These are phyloP conservation scores for Tetrahymena malaccensis DNA, from an alignment of 73 alveolate genomes.

Conservation along the genomic window DNA sequence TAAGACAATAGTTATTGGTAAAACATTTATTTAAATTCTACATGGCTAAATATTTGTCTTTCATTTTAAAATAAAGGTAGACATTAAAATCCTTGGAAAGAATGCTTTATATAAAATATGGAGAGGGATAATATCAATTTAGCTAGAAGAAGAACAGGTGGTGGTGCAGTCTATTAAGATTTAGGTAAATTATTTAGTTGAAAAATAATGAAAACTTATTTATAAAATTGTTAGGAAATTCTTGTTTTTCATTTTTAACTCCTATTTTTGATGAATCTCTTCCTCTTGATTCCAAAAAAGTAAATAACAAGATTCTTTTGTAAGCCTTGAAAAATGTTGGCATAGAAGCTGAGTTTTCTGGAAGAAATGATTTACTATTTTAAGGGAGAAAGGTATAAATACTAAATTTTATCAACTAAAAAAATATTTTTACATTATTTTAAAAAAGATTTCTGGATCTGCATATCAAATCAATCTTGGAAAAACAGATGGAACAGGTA, in stretches of 20 bases:
- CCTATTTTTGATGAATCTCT: constrained; percentile 49
- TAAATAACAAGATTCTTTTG: constrained; percentile 66
- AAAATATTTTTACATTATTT: background rate
- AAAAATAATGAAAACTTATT: background rate
- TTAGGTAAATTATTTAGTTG: background rate
- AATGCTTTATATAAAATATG: constrained; percentile 62
- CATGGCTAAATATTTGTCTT: background rate
- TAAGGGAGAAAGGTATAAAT: constrained; percentile 50
- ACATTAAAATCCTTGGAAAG: constrained; percentile 90
- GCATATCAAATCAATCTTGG: constrained; percentile 69
- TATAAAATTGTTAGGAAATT: constrained; percentile 53
- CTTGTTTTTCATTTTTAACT: constrained; percentile 69
- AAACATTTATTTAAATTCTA: background rate
- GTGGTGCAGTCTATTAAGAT: constrained; percentile 87
- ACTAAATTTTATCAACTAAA: background rate
- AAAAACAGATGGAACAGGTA: constrained; percentile 50
- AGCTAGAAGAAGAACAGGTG: constrained; percentile 77
- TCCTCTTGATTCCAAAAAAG: constrained; percentile 56
- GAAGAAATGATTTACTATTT: constrained; percentile 83
- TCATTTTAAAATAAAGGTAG: constrained; percentile 1
- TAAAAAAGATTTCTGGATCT: constrained; percentile 48
- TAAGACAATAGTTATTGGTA: constrained; percentile 78
- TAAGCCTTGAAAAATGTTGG: constrained; percentile 52
- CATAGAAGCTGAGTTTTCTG: constrained; percentile 64
- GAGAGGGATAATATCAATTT: constrained; percentile 53